Base-by-base conservation (phyloP, 2,329 filamentous ascomycete genomes). In the Hypoxylon rubiginosum region DNA sequence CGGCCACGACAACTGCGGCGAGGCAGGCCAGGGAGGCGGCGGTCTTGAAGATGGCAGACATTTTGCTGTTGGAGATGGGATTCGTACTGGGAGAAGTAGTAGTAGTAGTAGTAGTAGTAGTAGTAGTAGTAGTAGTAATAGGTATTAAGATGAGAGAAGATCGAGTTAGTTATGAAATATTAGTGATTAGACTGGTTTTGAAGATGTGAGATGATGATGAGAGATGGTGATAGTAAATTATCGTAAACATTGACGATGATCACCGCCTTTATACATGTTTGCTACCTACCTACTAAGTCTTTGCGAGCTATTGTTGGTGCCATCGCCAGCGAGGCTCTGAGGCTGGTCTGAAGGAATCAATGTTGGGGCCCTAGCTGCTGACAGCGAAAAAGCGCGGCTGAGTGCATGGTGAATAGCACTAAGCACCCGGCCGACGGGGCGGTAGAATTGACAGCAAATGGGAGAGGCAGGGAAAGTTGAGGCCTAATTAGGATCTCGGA, bases 1-100 rank as follows among this genome's bases (percentile, higher is more conserved):
- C 41, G 0, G 67, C 64, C 3, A 66, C 17, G 34, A 39, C 50
- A 2, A 58, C 49, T n/a, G 58, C 57, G 11, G 59, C 67, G 24
- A 70, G 50, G 56, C 49, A 65, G 53, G 59, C 67, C 21, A 70
- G 39, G 41, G 64, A 58, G 50, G 59, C 57, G 32, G 59, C 41
- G 45, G 53, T 70, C 55, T 68, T 70, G 43, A 59, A 34, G 21
- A 67, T 63, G 24, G 59, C 52, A 8, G 59, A 59, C 67, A 70
- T 70, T 43, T 43, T 70, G 24, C 21, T 64, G n/a, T 13, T 32
- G 13, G 17, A 19, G 28, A 28, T 24, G 13, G 13, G 24, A n/a
- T n/a, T 57, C 21, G 24, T 28, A 26, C 2, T 49, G 43, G 6
- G 24, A 3, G 39, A 15, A 39, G 15, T 43, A 19, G 17, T 43